Percentiles rank a stretch among this genome's conserved stretches.
These are phyloP conservation scores for Endoconidiophora laricicola DNA, from an alignment of 2,329 filamentous ascomycete species.

Conservation along the genomic window DNA sequence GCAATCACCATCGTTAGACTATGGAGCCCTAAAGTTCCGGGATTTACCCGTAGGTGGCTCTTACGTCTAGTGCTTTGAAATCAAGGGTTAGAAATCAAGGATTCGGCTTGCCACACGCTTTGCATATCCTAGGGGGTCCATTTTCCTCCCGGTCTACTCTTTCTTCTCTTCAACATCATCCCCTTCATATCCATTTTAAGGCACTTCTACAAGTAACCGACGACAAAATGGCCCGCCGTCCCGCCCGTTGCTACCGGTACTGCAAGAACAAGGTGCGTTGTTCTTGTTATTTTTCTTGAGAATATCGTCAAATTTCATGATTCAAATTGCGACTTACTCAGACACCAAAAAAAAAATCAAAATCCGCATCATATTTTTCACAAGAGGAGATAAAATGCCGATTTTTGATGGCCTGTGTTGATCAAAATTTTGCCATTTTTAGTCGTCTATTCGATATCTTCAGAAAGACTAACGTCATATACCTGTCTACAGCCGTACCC, in stretches of 20 bases:
- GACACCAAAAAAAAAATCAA: neutral
- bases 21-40: slow-evolving; percentile 25
- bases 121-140: slow-evolving; percentile 11
- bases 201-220: slow-evolving; percentile 16
- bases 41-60: slow-evolving; percentile 16
- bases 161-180: slow-evolving; percentile 21
- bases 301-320: slow-evolving; percentile 2
- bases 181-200: slow-evolving; percentile 16
- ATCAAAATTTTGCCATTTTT: neutral
- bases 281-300: slow-evolving; percentile 8
- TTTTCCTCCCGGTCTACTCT: slow-evolving; percentile 10
- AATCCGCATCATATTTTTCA: neutral
- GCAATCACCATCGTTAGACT: slow-evolving; percentile 9
- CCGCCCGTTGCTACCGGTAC: slow-evolving; percentile 99
- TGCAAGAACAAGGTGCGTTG: slow-evolving; percentile 99
- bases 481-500: slow-evolving; percentile 59
- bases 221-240: slow-evolving; percentile 97
- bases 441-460: neutral
- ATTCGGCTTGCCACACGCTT: slow-evolving; percentile 12
- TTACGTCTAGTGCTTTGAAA: slow-evolving; percentile 34
- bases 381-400: neutral
- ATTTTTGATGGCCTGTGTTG: neutral
- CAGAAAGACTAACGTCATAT: slow-evolving; percentile 14
- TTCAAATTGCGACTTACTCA: neutral
- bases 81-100: slow-evolving; percentile 24